Evolutionary conservation across 768 basidiomycete genomes (phyloP).

Genomic region (Astraeus odoratus): DNA sequence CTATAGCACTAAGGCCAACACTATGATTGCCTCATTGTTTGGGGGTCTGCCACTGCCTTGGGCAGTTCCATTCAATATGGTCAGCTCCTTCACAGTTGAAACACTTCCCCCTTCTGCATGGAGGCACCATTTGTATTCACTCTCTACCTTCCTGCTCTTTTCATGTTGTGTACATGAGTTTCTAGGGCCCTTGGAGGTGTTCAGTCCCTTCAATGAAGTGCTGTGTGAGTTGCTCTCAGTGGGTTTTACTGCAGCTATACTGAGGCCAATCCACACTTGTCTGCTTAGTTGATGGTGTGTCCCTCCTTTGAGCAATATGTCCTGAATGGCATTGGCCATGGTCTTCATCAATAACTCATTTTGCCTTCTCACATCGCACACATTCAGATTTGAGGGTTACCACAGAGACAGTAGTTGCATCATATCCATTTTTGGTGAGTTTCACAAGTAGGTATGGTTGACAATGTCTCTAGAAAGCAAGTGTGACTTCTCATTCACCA

Average conservation of each 20-base stretch:
- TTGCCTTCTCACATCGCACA: background rate
- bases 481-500: background rate
- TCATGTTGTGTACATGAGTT: background rate
- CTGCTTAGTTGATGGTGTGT: background rate
- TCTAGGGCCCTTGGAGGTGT: background rate
- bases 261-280: background rate
- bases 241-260: background rate
- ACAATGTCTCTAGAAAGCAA: constrained; percentile 10
- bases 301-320: background rate
- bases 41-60: background rate
- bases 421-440: constrained; percentile 8
- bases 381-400: background rate
- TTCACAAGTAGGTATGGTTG: constrained; percentile 1
- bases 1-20: background rate
- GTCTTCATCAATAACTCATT: background rate
- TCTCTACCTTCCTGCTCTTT: background rate
- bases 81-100: background rate
- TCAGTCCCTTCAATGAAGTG: background rate
- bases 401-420: constrained; percentile 1
- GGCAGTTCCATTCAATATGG: background rate
- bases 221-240: constrained; percentile 30
- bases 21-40: background rate
- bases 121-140: background rate
- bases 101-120: background rate
- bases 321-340: background rate